A percentile compares a stretch with the other conserved stretches of the same genome.
Evolutionary conservation across 177 flowering plant genomes (phyloP).

Genomic region (Vitis hybrid): DNA sequence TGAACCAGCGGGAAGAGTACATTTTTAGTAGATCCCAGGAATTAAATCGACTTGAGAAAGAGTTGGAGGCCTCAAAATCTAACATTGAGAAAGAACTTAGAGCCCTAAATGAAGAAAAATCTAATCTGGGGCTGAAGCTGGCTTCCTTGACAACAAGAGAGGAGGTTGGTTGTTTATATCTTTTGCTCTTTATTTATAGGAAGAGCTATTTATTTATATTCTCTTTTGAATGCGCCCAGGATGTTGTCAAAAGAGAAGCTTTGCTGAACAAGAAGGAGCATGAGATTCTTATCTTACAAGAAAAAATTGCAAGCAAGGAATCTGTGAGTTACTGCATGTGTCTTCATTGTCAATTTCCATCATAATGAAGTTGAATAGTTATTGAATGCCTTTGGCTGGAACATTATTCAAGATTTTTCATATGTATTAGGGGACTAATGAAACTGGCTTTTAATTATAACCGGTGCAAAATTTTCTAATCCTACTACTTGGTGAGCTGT

Average conservation of each 20-base stretch:
- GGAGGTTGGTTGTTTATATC: constrained; percentile 45
- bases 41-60: constrained; percentile 55
- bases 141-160: constrained; percentile 63
- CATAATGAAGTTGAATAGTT: neutral
- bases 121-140: constrained; percentile 37
- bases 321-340: constrained; percentile 49
- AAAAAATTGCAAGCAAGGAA: constrained; percentile 64
- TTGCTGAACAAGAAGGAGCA: constrained; percentile 63
- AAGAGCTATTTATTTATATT: neutral
- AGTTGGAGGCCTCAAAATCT: constrained; percentile 54
- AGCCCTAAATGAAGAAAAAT: constrained; percentile 53
- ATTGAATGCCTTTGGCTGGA: neutral
- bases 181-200: neutral
- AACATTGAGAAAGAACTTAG: constrained; percentile 43
- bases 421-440: neutral
- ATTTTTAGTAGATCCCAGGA: constrained; percentile 56
- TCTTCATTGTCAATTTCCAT: neutral
- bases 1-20: constrained; percentile 78
- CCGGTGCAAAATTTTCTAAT: neutral
- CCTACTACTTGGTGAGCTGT: constrained; percentile 2
- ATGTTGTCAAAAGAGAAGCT: constrained; percentile 50
- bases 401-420: neutral
- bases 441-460: neutral
- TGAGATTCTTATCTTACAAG: constrained; percentile 63
- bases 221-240: constrained; percentile 42